phyloP scores from a whole-genome alignment of 2,329 filamentous ascomycete species.

The Clathrospora elynae region DNA sequence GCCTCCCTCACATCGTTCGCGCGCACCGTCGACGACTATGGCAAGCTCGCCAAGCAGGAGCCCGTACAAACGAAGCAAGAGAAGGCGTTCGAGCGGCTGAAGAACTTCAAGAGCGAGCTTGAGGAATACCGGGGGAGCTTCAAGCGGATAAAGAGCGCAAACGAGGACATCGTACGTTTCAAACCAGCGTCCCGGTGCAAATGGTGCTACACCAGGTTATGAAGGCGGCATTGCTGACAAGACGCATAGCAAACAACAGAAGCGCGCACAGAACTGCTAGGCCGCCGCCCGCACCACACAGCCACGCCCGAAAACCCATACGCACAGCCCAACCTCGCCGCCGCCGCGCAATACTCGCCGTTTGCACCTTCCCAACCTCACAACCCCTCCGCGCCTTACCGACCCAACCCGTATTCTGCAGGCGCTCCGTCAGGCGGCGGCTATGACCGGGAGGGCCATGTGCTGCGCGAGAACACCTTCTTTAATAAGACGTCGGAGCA shows the following conservation, averaged over 20 bases:
- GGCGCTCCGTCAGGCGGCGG: conserved; percentile 53
- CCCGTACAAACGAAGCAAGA: conserved; percentile 89
- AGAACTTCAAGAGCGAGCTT: conserved; percentile 83
- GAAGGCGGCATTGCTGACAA: conserved; percentile 8
- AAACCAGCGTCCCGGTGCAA: conserved; percentile 3
- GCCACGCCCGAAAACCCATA: conserved; percentile 95
- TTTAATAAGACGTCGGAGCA: conserved; percentile 80
- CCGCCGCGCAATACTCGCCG: conserved; percentile 32
- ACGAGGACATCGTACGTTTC: conserved; percentile 69
- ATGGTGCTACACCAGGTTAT: neutral
- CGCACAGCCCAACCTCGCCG: conserved; percentile 50
- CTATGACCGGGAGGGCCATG: conserved; percentile 76
- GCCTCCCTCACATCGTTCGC: conserved; percentile 74
- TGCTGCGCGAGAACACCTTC: conserved; percentile 87
- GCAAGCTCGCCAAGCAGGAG: conserved; percentile 81
- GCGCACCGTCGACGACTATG: conserved; percentile 92
- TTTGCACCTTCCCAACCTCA: conserved; percentile 40
- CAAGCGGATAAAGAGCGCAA: conserved; percentile 74
- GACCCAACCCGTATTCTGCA: conserved; percentile 50
- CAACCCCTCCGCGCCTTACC: conserved; percentile 43
- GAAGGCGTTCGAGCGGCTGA: conserved; percentile 83
- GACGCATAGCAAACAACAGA: conserved; percentile 60
- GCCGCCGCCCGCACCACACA: conserved; percentile 76
- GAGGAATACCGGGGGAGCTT: conserved; percentile 78
- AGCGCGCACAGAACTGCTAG: conserved; percentile 81